Base-by-base conservation (phyloP, 1,284 basidiomycete genomes). In the Sporisorium scitamineum region DNA sequence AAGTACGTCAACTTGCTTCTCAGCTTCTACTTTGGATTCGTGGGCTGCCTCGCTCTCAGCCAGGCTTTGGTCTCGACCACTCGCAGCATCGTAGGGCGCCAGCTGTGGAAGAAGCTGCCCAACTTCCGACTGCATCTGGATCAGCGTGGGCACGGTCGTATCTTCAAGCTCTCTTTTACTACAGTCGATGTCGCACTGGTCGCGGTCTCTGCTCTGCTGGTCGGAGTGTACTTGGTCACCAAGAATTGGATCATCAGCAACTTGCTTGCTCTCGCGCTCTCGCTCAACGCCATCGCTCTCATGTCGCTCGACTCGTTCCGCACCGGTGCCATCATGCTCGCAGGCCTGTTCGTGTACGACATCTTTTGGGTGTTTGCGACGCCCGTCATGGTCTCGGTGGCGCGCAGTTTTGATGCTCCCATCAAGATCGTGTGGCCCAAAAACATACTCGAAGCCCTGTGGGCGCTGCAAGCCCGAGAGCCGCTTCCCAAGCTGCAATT, bases 401-500 rank as follows among this genome's bases (percentile, higher is more conserved):
- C 96, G 1, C 95, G 92, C 37, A 91, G 90, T 61, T 90, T 98
- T 63, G 95, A 98, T 79, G 91, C 92, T n/a, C 96, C 96, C 14
- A 97, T 90, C 62, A 81, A 80, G n/a, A 90, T 92, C 73, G 87
- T 88, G 22, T 86, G 31, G 86, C 87, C 47, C 87, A 86, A 44
- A 86, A 89, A 80, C 61, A 63, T 83, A 7, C 16, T 77, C 34
- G 67, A 78, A 1, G 75, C 68, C 1, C 5, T 76, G 5, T 20
- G 27, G 20, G 70, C 75, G 22, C 50, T 74, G 3, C 54, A 51
- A 26, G 48, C 61, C 13, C 47, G 61, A 20, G 54, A 65, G 27
- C 54, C 63, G 13, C 48, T 65, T 50, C 68, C 78, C 27, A 68
- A 83, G 52, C 80, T 84, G 53, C 93, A 94, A 11, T 93, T 91